phyloP scores from a whole-genome alignment of 2,329 filamentous ascomycete species.

The Neopestalotiopsis clavispora region DNA sequence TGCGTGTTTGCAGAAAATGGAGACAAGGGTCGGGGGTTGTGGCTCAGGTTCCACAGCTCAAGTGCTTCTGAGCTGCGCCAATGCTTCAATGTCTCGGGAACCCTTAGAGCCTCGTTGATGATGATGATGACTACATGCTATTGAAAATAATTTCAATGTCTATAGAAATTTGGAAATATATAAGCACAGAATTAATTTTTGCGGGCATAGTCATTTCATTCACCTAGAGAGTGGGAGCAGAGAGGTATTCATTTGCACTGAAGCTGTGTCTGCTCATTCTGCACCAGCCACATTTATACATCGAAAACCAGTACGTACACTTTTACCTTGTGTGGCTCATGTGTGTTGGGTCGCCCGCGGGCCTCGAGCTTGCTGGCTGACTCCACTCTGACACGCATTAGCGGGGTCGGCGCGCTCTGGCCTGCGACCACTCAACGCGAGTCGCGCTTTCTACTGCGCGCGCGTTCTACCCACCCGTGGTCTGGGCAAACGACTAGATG shows the following conservation, averaged over 20 bases:
- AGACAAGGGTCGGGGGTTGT: slow-evolving; percentile 6
- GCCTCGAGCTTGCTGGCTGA: neutral
- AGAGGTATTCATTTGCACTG: too few relatives aligned
- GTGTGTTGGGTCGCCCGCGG: neutral
- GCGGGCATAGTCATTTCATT: too few relatives aligned
- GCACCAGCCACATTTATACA: neutral
- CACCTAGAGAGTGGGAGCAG: too few relatives aligned
- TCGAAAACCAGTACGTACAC: neutral
- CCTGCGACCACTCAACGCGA: slow-evolving; percentile 17
- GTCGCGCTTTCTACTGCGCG: slow-evolving; percentile 2
- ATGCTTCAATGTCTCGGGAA: too few relatives aligned
- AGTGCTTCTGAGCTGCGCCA: neutral
- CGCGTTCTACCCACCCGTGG: neutral
- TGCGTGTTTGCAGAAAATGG: slow-evolving; percentile 11
- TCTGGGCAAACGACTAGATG: neutral
- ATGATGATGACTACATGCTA: neutral
- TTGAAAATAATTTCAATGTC: neutral
- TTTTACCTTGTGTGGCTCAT: too few relatives aligned
- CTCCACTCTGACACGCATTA: neutral
- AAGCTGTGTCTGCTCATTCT: too few relatives aligned
- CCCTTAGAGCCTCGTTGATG: too few relatives aligned
- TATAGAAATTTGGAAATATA: neutral
- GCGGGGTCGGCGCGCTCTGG: neutral
- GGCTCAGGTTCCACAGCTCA: neutral
- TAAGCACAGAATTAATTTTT: too few relatives aligned